phyloP scores from a whole-genome alignment of 2,329 filamentous ascomycete species.

The Verticillium zaregamsianum region DNA sequence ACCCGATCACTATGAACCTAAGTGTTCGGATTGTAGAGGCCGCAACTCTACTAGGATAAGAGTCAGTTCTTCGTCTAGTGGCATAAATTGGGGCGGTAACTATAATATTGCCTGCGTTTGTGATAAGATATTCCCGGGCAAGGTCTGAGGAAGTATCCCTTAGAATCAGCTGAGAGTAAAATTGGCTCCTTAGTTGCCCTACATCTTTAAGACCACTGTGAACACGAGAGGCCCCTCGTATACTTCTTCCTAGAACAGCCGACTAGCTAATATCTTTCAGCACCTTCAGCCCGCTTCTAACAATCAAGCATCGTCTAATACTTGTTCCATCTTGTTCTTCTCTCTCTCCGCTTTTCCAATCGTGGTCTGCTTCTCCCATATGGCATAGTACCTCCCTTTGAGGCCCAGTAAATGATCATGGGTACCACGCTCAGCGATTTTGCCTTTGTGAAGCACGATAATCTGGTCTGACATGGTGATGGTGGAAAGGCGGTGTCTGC shows the following conservation, averaged over 20 bases:
- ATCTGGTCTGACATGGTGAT: slow-evolving; percentile 53
- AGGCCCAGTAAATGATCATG: slow-evolving; percentile 41
- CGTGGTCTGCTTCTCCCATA: slow-evolving; percentile 49
- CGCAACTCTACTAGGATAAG: not conserved
- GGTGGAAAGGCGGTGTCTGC: slow-evolving; percentile 52
- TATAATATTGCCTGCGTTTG: not conserved
- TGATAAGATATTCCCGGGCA: not conserved
- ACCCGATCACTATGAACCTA: too few relatives aligned
- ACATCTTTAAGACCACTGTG: not conserved
- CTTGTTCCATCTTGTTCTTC: slow-evolving; percentile 22
- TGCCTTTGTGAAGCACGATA: slow-evolving; percentile 47
- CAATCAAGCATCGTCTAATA: not conserved
- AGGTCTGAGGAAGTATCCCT: not conserved
- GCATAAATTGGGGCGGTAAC: not conserved
- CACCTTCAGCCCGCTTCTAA: too few relatives aligned
- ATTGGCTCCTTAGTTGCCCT: not conserved
- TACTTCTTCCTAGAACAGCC: too few relatives aligned
- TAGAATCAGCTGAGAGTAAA: not conserved
- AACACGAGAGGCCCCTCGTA: not conserved
- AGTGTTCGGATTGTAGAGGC: too few relatives aligned
- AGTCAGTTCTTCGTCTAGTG: not conserved
- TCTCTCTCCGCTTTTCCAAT: slow-evolving; percentile 30
- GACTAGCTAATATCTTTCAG: too few relatives aligned
- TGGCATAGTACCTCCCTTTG: slow-evolving; percentile 42
- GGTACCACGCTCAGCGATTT: slow-evolving; percentile 45